Evolutionary conservation across 2,329 filamentous ascomycete species (phyloP).

Genomic region (Hysterium pulicare): DNA sequence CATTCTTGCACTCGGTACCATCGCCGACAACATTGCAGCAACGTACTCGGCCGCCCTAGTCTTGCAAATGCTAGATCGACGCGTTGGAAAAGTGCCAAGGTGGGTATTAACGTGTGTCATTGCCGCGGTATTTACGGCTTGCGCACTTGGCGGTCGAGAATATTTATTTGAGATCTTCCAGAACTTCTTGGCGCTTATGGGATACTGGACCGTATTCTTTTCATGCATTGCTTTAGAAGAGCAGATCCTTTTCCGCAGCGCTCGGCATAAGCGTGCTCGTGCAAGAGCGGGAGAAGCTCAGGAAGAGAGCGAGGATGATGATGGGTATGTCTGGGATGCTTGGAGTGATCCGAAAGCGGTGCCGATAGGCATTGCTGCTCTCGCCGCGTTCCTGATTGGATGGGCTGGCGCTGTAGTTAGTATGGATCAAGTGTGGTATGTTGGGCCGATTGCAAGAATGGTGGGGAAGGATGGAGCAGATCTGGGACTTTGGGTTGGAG

Average conservation of each 20-base stretch:
- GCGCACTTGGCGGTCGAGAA: conserved; percentile 57
- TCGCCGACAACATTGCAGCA: conserved; percentile 60
- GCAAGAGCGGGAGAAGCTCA: not conserved
- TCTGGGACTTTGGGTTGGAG: conserved; percentile 51
- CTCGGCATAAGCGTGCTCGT: conserved; percentile 11
- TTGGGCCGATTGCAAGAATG: conserved; percentile 16
- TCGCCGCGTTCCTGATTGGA: conserved; percentile 18
- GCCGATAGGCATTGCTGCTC: conserved; percentile 41
- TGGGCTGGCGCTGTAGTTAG: conserved; percentile 20
- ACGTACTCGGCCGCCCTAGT: conserved; percentile 58
- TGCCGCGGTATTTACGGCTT: conserved; percentile 58
- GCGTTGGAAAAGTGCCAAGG: conserved; percentile 54
- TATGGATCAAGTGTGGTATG: conserved; percentile 22
- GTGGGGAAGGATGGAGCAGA: conserved; percentile 45
- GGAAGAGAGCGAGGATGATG: conserved; percentile 6
- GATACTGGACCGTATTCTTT: conserved; percentile 46
- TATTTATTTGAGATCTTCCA: conserved; percentile 58
- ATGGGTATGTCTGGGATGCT: conserved; percentile 39
- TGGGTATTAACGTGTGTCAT: conserved; percentile 58
- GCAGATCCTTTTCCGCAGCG: conserved; percentile 39
- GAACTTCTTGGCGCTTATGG: conserved; percentile 49
- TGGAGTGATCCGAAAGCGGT: conserved; percentile 40
- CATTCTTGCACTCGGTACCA: conserved; percentile 57
- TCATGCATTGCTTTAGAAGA: conserved; percentile 43
- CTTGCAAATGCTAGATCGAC: conserved; percentile 59